A percentile compares a stretch with the other conserved stretches of the same genome.
Conservation (phyloP, 2,329 filamentous ascomycete species). For the Beauveria scarabaeidicola region DNA sequence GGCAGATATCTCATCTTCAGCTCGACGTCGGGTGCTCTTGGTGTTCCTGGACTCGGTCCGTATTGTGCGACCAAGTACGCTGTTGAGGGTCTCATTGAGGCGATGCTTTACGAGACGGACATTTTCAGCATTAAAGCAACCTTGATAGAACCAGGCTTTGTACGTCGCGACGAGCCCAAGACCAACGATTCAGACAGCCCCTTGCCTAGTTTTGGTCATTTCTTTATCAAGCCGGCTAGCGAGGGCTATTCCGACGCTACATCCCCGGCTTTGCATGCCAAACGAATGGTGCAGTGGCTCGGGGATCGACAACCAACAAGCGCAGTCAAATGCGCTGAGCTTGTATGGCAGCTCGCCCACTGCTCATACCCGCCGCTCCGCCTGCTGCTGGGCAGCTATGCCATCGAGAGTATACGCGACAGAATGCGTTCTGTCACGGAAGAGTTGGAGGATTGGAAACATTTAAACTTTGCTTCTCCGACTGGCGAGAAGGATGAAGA, state of each 20-base stretch:
- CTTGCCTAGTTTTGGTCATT: conserved; percentile 81
- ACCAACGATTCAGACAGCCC: conserved; percentile 41
- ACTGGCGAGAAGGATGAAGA: conserved; percentile 11
- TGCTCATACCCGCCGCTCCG: conserved; percentile 88
- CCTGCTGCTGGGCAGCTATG: conserved; percentile 83
- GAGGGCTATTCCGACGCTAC: conserved; percentile 71
- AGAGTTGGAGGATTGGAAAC: conserved; percentile 90
- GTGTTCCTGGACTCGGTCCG: conserved; percentile 83
- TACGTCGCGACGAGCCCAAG: conserved; percentile 70
- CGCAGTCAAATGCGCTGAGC: conserved; percentile 83
- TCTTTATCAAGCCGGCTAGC: conserved; percentile 78
- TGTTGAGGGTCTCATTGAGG: conserved; percentile 89
- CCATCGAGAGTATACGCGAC: conserved; percentile 91
- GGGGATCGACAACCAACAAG: conserved; percentile 88
- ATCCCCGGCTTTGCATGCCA: conserved; percentile 79
- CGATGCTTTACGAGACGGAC: conserved; percentile 93
- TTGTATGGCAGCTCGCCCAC: conserved; percentile 91
- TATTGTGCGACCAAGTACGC: conserved; percentile 98
- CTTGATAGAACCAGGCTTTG: conserved; percentile 82
- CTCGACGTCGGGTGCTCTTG: conserved; percentile 83
- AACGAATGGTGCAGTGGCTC: conserved; percentile 89
- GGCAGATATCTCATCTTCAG: conserved; percentile 94
- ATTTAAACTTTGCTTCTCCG: conserved; percentile 55
- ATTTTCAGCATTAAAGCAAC: conserved; percentile 88
- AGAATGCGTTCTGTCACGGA: conserved; percentile 84